Evolutionary conservation across 345 rosid genomes (phyloP).

Genomic region (Capsella bursapastoris): DNA sequence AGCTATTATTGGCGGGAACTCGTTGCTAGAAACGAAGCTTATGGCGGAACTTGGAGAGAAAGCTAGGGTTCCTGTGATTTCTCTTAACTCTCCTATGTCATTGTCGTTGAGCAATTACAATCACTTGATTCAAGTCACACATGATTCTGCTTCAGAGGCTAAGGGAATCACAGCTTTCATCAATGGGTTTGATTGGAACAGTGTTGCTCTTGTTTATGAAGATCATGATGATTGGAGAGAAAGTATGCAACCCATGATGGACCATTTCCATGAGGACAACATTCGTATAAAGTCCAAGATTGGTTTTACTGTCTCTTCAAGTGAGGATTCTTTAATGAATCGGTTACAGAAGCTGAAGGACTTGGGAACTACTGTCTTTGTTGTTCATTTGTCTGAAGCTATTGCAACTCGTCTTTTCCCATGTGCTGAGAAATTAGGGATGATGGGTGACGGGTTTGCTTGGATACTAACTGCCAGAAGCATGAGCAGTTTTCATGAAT

Average conservation of each 20-base stretch:
- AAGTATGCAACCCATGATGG: slow-evolving; percentile 23
- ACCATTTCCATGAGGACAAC: slow-evolving; percentile 13
- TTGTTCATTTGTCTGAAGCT: slow-evolving; percentile 40
- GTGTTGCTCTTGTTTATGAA: slow-evolving; percentile 40
- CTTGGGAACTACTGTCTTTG: slow-evolving; percentile 22
- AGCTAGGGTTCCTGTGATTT: slow-evolving; percentile 42
- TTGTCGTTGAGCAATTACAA: slow-evolving; percentile 26
- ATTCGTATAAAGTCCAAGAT: slow-evolving; percentile 15
- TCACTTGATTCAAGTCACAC: slow-evolving; percentile 38
- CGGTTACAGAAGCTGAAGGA: slow-evolving; percentile 25
- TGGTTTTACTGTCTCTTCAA: slow-evolving; percentile 33
- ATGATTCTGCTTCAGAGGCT: slow-evolving; percentile 37
- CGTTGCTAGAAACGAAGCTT: slow-evolving; percentile 33
- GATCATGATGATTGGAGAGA: slow-evolving; percentile 42
- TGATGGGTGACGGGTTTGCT: slow-evolving; percentile 51
- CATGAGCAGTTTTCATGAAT: slow-evolving; percentile 17
- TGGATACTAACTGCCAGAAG: slow-evolving; percentile 48
- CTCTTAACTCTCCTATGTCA: slow-evolving; percentile 24
- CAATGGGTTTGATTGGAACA: slow-evolving; percentile 41
- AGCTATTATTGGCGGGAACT: slow-evolving; percentile 30
- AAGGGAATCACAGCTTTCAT: slow-evolving; percentile 37
- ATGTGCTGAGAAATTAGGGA: slow-evolving; percentile 36
- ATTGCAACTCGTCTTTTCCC: slow-evolving; percentile 40
- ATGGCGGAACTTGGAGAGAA: slow-evolving; percentile 43
- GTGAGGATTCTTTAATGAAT: slow-evolving; percentile 15